Evolutionary conservation across 306 rosid genomes (phyloP).

Genomic region (Fagus crenata): DNA sequence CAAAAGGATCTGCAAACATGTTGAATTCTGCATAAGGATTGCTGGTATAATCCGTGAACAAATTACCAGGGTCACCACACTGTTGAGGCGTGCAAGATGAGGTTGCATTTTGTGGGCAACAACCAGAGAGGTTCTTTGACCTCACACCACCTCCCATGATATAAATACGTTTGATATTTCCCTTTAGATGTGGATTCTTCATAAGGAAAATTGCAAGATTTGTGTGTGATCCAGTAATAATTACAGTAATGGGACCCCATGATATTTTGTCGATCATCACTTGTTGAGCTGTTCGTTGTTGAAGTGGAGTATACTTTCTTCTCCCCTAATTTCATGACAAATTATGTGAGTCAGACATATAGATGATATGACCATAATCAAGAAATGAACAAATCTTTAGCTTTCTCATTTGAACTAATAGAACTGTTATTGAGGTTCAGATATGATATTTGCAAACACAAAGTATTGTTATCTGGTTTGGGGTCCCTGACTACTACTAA

Average conservation of each 20-base stretch:
- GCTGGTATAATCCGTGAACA: constrained; percentile 64
- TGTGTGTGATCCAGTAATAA: constrained; percentile 72
- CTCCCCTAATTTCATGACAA: constrained; percentile 54
- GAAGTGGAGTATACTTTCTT: constrained; percentile 64
- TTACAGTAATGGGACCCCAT: constrained; percentile 62
- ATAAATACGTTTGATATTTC: constrained; percentile 74
- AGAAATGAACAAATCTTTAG: constrained; percentile 3
- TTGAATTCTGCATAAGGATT: constrained; percentile 93
- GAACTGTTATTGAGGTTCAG: neutral
- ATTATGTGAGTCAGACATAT: constrained; percentile 18
- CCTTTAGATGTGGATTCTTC: constrained; percentile 73
- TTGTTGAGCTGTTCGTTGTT: constrained; percentile 77
- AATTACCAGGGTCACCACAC: constrained; percentile 80
- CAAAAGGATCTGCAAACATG: constrained; percentile 87
- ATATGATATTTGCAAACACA: neutral
- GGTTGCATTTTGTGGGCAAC: constrained; percentile 68
- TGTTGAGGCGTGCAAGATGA: constrained; percentile 67
- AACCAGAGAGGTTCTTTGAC: constrained; percentile 77
- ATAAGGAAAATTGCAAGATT: constrained; percentile 81
- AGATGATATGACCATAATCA: constrained; percentile 10
- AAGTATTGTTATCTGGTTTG: neutral
- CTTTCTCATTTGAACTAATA: neutral
- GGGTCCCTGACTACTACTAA: neutral
- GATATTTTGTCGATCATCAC: constrained; percentile 84
- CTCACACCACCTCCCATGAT: constrained; percentile 93